Conservation (phyloP, 306 rosid species). For the Vigna mungo region DNA sequence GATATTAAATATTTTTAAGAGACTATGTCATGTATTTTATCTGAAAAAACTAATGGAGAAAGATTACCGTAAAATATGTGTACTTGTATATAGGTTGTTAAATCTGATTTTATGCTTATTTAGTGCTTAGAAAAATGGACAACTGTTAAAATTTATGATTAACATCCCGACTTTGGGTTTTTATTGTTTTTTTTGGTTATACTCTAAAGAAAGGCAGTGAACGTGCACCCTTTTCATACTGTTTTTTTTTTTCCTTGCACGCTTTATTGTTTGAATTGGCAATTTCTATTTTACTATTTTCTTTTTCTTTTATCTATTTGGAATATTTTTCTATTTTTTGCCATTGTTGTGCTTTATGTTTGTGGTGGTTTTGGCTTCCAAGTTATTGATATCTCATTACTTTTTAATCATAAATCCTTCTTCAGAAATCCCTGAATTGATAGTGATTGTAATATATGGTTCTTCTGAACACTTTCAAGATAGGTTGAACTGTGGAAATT, state of each 20-base stretch:
- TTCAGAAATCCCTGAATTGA: slow-evolving; percentile 1
- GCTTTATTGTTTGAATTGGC: neutral
- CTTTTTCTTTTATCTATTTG: neutral
- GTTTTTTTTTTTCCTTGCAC: neutral
- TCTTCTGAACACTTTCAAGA: slow-evolving; percentile 2
- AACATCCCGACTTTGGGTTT: neutral
- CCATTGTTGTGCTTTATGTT: slow-evolving; percentile 22
- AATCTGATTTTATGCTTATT: neutral
- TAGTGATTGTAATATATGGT: slow-evolving; percentile 12
- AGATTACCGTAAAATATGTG: neutral
- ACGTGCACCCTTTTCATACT: slow-evolving; percentile 12
- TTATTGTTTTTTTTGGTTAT: slow-evolving; percentile 1
- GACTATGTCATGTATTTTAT: neutral
- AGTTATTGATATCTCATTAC: slow-evolving; percentile 15
- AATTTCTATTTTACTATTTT: slow-evolving; percentile 2
- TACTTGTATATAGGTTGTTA: neutral
- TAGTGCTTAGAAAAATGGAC: neutral
- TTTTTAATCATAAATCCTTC: slow-evolving; percentile 7
- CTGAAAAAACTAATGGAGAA: neutral
- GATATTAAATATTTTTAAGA: neutral
- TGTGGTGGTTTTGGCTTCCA: neutral
- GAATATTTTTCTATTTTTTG: neutral
- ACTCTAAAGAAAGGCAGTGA: neutral
- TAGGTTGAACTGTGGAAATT: slow-evolving; percentile 13
- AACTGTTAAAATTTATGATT: neutral